A percentile compares a stretch with the other conserved stretches of the same genome.
Conservation (phyloP, 495 filamentous ascomycete species). For the Recurvomyces mirabilis region DNA sequence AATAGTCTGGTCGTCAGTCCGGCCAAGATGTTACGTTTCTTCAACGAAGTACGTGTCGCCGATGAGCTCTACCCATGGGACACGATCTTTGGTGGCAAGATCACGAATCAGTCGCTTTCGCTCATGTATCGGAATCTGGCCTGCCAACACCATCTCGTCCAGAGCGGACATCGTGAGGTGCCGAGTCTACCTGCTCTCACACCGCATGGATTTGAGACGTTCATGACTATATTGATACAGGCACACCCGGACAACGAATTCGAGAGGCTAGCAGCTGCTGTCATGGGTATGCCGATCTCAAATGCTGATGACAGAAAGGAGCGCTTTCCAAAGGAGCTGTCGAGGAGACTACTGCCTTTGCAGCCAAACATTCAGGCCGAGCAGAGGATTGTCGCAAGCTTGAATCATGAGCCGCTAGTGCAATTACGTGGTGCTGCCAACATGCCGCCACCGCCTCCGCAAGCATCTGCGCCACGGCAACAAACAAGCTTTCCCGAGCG, state of each 20-base stretch:
- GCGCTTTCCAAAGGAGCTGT: constrained; percentile 67
- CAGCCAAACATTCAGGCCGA: constrained; percentile 25
- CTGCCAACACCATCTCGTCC: constrained; percentile 74
- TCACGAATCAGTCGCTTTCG: constrained; percentile 40
- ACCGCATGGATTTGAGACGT: constrained; percentile 64
- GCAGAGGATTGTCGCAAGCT: constrained; percentile 27
- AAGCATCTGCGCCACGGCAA: constrained; percentile 3
- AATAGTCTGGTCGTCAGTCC: constrained; percentile 72
- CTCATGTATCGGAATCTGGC: constrained; percentile 64
- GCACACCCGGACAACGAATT: constrained; percentile 71
- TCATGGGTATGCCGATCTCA: constrained; percentile 63
- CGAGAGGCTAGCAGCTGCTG: constrained; percentile 58
- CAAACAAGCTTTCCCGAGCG: constrained; percentile 35
- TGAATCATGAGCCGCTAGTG: constrained; percentile 18
- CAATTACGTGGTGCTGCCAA: constrained; percentile 5
- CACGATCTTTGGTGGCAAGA: constrained; percentile 39
- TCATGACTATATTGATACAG: constrained; percentile 64
- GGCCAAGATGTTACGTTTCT: constrained; percentile 69
- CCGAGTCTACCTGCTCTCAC: constrained; percentile 71
- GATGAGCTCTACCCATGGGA: constrained; percentile 57
- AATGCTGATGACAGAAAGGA: constrained; percentile 62
- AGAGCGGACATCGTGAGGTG: constrained; percentile 34
- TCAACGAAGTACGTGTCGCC: constrained; percentile 50
- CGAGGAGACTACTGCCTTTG: constrained; percentile 57
- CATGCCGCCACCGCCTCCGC: constrained; percentile 20